Evolutionary conservation across 2,329 filamentous ascomycete genomes (phyloP), one percentile per base, ranked within the genome.

Genomic region (Cladophialophora yegresii): DNA sequence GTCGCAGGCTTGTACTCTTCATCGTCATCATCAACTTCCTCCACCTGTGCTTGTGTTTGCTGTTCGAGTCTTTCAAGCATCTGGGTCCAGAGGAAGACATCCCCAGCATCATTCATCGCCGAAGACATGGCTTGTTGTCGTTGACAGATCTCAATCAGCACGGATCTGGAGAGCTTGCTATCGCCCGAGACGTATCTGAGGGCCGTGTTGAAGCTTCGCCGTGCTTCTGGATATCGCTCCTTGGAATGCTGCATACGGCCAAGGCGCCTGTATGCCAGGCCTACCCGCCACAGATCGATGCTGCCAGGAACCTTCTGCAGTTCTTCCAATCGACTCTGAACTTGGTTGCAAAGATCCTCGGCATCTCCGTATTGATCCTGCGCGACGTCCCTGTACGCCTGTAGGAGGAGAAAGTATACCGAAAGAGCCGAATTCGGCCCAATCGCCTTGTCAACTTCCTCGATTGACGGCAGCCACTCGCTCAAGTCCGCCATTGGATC

Each of bases 151-250:
- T 68, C 64, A 12, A 68, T 66, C 56, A 64, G 20, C 13, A 68
- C 54, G 28, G 59, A 55, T 4, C 28, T 56, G 12, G 64, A 62
- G 28, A 60, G 43, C 36, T 62, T 58, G 28, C 30, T 54, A 23
- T 66, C 58, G 30, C 45, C 55, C 16, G 45, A 32, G 47, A 68
- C 56, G 50, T 64, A 62, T 59, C 54, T 61, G 22, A 64, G 61
- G 12, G 64, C 66, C 23, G 60, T 64, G 54, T 68, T 68, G 58
- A 66, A 66, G 45, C 66, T 68, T n/a, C 64, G 60, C 16, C 64
- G 57, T 10, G 66, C 66, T 28, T 68, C 66, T 9, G 43, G 30
- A 50, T 55, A 64, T 10, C 50, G 60, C 3, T 54, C 54, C 40
- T 62, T 66, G 47, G 45, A 23, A n/a, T 58, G 33, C 33, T 68